Evolutionary conservation across 345 rosid genomes (phyloP), one percentile per base, ranked within the genome.

Genomic region (Ceriops decandra): DNA sequence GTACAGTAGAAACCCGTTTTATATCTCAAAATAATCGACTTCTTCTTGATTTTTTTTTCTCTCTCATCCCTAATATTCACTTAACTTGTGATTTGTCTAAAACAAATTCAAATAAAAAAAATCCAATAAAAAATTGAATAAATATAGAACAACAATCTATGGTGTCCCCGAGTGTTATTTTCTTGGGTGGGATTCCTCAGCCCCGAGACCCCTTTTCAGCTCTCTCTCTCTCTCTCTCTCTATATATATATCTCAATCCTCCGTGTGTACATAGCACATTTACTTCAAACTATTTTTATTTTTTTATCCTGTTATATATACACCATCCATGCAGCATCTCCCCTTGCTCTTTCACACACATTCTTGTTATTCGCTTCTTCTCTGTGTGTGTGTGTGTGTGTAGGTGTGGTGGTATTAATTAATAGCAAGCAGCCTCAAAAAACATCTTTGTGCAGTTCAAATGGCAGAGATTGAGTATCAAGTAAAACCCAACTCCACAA

Each of bases 391-490:
- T 65, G 31, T 75, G 67, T 59, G 53, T 49, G 46, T 58, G 67
- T 67, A 0, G 24, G 64, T 49, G 66, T 59, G 17, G 49, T 42
- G 15, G 19, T 42, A 42, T 38, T 33, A 33, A 38, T 42, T 15
- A 11, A 24, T 24, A 21, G 30, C 10, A 56, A 24, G 28, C 31
- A 24, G 21, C 10, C 28, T 24, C 27, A 21, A 21, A 54, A 38
- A 26, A n/a, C 27, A 5, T 54, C 24, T 54, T 21, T 54, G 27
- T 21, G 28, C 3, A 8, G 11, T 24, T 56, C 4, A 63, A 61
- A 88, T 88, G 91, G 87, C 81, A 53, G 90, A 83, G 65, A 73
- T 85, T 2, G 82, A 85, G 51, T 84, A 69, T 52, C 81, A 76
- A 31, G 66, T 84, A 66, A 81, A 79, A 62, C 60, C 78, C 59